phyloP scores from a whole-genome alignment of 2,329 filamentous ascomycete genomes.

The Cercospora nicotianae region DNA sequence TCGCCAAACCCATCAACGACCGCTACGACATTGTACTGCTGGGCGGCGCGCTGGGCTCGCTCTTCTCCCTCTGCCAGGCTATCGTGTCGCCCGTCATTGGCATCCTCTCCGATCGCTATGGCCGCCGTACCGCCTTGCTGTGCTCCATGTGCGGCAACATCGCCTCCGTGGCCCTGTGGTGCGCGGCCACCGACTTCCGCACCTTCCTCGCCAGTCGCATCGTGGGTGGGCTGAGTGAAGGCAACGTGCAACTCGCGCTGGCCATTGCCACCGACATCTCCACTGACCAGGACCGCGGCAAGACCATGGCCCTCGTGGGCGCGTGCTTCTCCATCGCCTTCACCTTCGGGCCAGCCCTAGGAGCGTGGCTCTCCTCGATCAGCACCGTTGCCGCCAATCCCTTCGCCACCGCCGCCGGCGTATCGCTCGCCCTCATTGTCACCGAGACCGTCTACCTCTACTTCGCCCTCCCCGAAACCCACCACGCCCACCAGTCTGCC shows the following conservation, averaged over 20 bases:
- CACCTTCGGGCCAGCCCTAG: constrained; percentile 90
- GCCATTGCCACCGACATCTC: constrained; percentile 97
- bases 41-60: constrained; percentile 86
- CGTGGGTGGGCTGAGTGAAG: constrained; percentile 90
- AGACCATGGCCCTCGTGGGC: constrained; percentile 94
- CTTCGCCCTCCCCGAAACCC: constrained; percentile 79
- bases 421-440: constrained; percentile 81
- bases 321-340: constrained; percentile 97
- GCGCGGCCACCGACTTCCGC: constrained; percentile 87
- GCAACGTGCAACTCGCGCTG: constrained; percentile 93
- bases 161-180: constrained; percentile 89
- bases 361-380: constrained; percentile 79
- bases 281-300: constrained; percentile 76
- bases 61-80: constrained; percentile 92
- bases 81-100: constrained; percentile 91
- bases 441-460: constrained; percentile 88
- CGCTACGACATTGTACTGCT: constrained; percentile 96
- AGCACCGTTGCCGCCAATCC: constrained; percentile 81
- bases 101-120: constrained; percentile 81
- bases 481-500: constrained; percentile 46
- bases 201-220: constrained; percentile 93
- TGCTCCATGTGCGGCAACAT: constrained; percentile 94
- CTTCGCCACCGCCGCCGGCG: constrained; percentile 87
- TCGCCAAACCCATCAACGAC: constrained; percentile 88
- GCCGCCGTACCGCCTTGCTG: constrained; percentile 80